Conservation (phyloP, 2,329 filamentous ascomycete genomes). For the Sarocladium brachiariae region DNA sequence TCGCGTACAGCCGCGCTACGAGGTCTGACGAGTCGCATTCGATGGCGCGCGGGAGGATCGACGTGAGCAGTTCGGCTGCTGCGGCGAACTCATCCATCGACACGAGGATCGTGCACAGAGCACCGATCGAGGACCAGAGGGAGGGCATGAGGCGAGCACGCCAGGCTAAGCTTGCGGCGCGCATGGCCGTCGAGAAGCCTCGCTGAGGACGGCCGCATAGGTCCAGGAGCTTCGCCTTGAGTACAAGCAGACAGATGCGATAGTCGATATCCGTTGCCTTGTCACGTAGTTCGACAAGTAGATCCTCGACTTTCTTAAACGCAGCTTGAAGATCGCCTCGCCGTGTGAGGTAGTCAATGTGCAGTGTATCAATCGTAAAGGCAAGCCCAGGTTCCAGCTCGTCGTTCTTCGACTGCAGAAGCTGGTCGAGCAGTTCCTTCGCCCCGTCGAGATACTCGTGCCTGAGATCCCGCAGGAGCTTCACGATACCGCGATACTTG, state of each 20-base stretch:
- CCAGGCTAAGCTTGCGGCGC: slow-evolving; percentile 68
- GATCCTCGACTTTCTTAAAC: slow-evolving; percentile 38
- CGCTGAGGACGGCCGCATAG: slow-evolving; percentile 62
- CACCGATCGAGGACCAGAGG: slow-evolving; percentile 66
- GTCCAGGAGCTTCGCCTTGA: slow-evolving; percentile 66
- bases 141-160: slow-evolving; percentile 59
- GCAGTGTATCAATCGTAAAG: slow-evolving; percentile 43
- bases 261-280: slow-evolving; percentile 51
- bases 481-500: slow-evolving; percentile 60
- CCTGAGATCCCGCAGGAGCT: slow-evolving; percentile 56
- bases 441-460: slow-evolving; percentile 46
- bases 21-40: slow-evolving; percentile 61
- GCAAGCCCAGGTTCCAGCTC: slow-evolving; percentile 46
- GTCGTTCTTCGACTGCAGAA: slow-evolving; percentile 43
- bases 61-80: slow-evolving; percentile 56
- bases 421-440: slow-evolving; percentile 42
- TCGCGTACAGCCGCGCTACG: slow-evolving; percentile 59
- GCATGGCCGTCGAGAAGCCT: slow-evolving; percentile 69
- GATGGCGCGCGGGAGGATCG: slow-evolving; percentile 67
- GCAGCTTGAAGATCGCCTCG: slow-evolving; percentile 41
- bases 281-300: slow-evolving; percentile 35
- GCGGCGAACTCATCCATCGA: slow-evolving; percentile 64
- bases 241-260: slow-evolving; percentile 62
- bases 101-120: slow-evolving; percentile 61
- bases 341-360: slow-evolving; percentile 44